phyloP scores from a whole-genome alignment of 2,329 filamentous ascomycete species.

The Curvularia eragrostidis region DNA sequence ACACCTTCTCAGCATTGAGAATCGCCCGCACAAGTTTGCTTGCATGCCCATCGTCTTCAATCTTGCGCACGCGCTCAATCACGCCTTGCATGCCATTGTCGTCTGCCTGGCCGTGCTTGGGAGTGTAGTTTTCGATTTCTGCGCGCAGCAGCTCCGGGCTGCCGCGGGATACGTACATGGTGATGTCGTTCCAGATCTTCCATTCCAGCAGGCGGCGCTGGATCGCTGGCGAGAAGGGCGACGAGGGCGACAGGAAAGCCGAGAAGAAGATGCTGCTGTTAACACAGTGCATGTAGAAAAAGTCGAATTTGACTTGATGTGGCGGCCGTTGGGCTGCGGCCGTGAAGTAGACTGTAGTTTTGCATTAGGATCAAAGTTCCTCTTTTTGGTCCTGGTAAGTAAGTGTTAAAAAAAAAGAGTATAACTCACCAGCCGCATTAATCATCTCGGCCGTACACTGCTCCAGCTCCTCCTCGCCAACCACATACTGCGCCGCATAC shows the following conservation, averaged over 20 bases:
- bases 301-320: conserved; percentile 70
- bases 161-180: conserved; percentile 74
- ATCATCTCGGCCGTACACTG: conserved; percentile 72
- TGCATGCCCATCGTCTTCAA: conserved; percentile 80
- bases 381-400: no score
- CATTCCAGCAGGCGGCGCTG: conserved; percentile 79
- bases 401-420: neutral
- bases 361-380: no score
- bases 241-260: conserved; percentile 62
- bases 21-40: conserved; percentile 77
- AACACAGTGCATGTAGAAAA: conserved; percentile 80
- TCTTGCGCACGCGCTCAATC: conserved; percentile 54
- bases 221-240: conserved; percentile 64
- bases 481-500: conserved; percentile 62
- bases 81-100: conserved; percentile 48
- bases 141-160: conserved; percentile 66
- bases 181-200: conserved; percentile 78
- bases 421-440: conserved; percentile 61
- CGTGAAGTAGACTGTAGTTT: conserved; percentile 61
- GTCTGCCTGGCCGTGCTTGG: conserved; percentile 32
- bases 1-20: conserved; percentile 65
- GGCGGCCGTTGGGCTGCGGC: conserved; percentile 68
- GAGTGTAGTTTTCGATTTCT: conserved; percentile 66
- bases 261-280: conserved; percentile 78
- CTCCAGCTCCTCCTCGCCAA: conserved; percentile 62